phyloP scores from a whole-genome alignment of 805 yeast genomes.

The Suhomyces prunicola region DNA sequence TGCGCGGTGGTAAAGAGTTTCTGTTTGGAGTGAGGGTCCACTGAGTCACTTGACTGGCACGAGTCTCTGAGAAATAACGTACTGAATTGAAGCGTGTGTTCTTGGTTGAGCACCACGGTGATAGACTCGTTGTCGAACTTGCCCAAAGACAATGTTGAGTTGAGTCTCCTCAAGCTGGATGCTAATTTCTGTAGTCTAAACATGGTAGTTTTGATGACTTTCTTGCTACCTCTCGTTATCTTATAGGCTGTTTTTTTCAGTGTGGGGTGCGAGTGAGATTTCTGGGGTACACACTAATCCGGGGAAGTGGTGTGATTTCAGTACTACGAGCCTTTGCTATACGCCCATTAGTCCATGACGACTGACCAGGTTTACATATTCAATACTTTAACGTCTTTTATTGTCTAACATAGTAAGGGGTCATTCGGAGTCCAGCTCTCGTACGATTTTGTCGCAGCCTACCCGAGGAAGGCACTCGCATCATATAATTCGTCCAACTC shows the following conservation, averaged over 20 bases:
- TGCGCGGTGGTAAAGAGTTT: slow-evolving; percentile 62
- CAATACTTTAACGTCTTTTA: neutral
- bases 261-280: neutral
- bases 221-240: neutral
- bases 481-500: slow-evolving; percentile 3
- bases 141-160: slow-evolving; percentile 9
- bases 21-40: slow-evolving; percentile 57
- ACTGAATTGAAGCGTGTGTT: slow-evolving; percentile 35
- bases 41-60: slow-evolving; percentile 45
- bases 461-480: neutral
- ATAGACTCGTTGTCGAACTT: slow-evolving; percentile 22
- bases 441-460: neutral
- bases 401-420: neutral
- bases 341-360: neutral
- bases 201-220: neutral
- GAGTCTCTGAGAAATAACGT: slow-evolving; percentile 66
- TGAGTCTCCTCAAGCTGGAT: neutral
- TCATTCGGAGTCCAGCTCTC: neutral
- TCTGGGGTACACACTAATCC: neutral
- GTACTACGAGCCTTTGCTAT: too few relatives aligned
- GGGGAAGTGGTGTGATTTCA: neutral
- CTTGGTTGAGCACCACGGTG: slow-evolving; percentile 19
- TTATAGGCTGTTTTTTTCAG: neutral
- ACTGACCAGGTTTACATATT: neutral
- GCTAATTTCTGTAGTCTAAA: neutral